Percentiles rank a stretch among this genome's conserved stretches.
These are phyloP conservation scores for Pseudogymnoascus sp. DNA, from an alignment of 2,329 filamentous ascomycete species.

Conservation along the genomic window DNA sequence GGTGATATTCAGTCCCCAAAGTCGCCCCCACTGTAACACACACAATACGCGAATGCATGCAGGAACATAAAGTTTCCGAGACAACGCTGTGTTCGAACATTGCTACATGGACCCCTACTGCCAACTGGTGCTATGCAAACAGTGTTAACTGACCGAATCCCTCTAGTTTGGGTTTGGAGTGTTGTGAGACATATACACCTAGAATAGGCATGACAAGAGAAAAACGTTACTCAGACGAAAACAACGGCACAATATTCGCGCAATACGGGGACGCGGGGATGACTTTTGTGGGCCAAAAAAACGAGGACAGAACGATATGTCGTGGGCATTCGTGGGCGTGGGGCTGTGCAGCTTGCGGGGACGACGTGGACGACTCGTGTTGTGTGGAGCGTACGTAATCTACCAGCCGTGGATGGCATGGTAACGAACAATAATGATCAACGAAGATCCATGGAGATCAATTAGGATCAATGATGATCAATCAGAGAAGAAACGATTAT, in stretches of 20 bases:
- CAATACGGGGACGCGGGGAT: background rate
- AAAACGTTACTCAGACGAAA: constrained; percentile 4
- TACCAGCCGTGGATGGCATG: background rate
- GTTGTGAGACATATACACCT: background rate
- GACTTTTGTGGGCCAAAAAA: constrained; percentile 1
- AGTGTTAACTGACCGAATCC: background rate
- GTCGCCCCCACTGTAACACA: background rate
- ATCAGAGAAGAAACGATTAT: background rate
- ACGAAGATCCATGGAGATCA: background rate
- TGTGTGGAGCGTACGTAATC: constrained; percentile 5
- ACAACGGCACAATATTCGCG: background rate
- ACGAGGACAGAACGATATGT: background rate
- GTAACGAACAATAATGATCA: background rate
- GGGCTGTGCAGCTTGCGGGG: constrained; percentile 2
- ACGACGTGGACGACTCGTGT: constrained; percentile 5
- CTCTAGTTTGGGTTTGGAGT: background rate
- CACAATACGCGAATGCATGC: background rate
- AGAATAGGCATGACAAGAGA: background rate
- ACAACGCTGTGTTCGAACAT: background rate
- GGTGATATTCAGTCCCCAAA: background rate
- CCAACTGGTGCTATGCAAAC: constrained; percentile 1
- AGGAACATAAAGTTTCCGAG: constrained; percentile 3
- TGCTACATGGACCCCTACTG: constrained; percentile 3
- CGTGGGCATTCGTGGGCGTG: background rate
- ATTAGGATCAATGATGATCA: background rate